Conservation (phyloP, 139 green algal species). For the Coccomyxa sp. region DNA sequence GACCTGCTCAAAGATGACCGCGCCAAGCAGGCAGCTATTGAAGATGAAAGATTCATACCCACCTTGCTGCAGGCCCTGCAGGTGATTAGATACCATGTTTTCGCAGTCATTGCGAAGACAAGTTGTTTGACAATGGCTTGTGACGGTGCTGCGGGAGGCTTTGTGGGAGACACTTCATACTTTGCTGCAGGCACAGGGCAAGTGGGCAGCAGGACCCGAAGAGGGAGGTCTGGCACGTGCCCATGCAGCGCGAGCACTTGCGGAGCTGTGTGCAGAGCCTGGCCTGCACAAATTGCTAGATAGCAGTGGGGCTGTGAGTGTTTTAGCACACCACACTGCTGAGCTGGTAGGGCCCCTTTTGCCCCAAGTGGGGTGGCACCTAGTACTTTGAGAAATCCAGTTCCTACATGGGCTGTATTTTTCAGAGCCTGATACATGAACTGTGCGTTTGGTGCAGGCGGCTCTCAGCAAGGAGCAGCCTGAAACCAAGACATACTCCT, state of each 20-base stretch:
- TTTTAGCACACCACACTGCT: constrained; percentile 4
- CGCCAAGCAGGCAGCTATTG: constrained; percentile 3
- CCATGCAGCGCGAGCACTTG: constrained; percentile 10
- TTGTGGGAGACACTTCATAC: no score
- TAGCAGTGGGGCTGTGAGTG: constrained; percentile 2
- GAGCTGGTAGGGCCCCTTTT: constrained; percentile 7
- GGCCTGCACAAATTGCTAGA: constrained; percentile 12
- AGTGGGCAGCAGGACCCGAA: constrained; percentile 17
- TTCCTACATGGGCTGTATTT: no score
- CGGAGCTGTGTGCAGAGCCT: constrained; percentile 15
- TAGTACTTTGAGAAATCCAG: no score
- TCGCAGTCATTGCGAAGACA: no score
- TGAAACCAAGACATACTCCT: constrained; percentile 13
- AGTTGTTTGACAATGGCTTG: not conserved
- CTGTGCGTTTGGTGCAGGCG: constrained; percentile 3
- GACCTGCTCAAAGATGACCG: constrained; percentile 20
- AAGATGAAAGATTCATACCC: constrained; percentile 1
- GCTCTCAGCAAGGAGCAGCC: not conserved
- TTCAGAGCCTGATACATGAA: no score
- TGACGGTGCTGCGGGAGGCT: not conserved
- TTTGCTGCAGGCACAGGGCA: constrained; percentile 12
- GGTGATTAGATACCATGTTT: not conserved
- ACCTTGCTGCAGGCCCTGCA: constrained; percentile 7
- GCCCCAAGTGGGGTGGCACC: no score
- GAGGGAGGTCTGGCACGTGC: constrained; percentile 14